These are phyloP conservation scores for Penicillium sp. DNA, from an alignment of 2,329 filamentous ascomycete species.

Conservation along the genomic window DNA sequence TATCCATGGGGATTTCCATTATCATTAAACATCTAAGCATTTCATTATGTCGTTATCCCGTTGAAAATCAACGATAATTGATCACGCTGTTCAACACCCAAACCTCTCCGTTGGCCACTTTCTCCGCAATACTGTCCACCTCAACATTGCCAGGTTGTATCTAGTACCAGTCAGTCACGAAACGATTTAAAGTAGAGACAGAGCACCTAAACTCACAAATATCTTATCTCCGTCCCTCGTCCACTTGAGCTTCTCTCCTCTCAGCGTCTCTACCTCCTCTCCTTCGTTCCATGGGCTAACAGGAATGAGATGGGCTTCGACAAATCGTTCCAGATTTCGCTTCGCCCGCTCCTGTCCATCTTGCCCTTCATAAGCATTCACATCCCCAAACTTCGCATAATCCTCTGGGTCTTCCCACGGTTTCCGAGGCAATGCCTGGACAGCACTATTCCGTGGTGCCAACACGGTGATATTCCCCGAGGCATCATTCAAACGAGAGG, in stretches of 20 bases:
- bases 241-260: constrained; percentile 79
- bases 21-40: background rate
- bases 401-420: constrained; percentile 70
- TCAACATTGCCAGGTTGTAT: constrained; percentile 74
- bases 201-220: constrained; percentile 52
- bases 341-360: constrained; percentile 74
- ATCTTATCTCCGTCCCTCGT: constrained; percentile 64
- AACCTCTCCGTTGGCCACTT: constrained; percentile 84
- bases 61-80: constrained; percentile 44
- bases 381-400: constrained; percentile 63
- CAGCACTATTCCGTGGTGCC: constrained; percentile 79
- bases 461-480: constrained; percentile 76
- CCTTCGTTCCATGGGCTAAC: constrained; percentile 71
- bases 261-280: constrained; percentile 65
- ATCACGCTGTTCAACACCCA: constrained; percentile 70
- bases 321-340: constrained; percentile 74
- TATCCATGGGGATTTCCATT: background rate
- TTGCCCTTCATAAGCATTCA: constrained; percentile 70
- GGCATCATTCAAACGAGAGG: constrained; percentile 66
- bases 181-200: background rate
- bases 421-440: constrained; percentile 76
- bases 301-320: constrained; percentile 79
- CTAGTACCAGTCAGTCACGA: constrained; percentile 20
- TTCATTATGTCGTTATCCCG: constrained; percentile 13
- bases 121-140: constrained; percentile 70